Base-by-base conservation (phyloP, 352 stramenopile genomes). In the Aphanomyces astaci region DNA sequence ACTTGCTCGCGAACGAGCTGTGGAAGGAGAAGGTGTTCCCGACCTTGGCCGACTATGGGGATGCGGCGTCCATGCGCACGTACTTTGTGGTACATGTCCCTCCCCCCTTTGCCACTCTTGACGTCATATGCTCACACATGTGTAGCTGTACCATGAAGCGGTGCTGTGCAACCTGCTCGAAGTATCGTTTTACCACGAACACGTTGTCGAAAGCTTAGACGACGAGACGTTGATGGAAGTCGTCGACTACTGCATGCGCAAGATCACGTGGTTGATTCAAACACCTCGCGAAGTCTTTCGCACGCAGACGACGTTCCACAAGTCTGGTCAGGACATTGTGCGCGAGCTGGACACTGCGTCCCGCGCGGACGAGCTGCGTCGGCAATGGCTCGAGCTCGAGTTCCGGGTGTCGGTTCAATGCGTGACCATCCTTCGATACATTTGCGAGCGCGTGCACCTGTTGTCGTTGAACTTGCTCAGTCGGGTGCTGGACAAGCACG, bases 401-500 rank as follows among this genome's bases (percentile, higher is more conserved):
- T 97, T 95, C 71, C 79, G 86, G 30, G 74, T 92, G 32, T 81
- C 84, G 0, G 85, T 98, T 1, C 79, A 95, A 31, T 85, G 83
- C 73, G 84, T 97, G 31, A 93, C 90, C 1, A 75, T 98, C 13
- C 69, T 96, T 51, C 84, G 92, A 10, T 97, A 94, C 70, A 72
- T 98, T 17, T 84, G 85, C 24, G 92, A 98, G 73, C 84, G 95
- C 48, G 73, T 97, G 30, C 75, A 95, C 27, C 31, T 88, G 19
- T 74, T 98, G 9, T 79, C 94, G 19, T 70, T 98, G 17, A 87
- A 80, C 70, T 77, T 97, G 24, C 78, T 97, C 13, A 91, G 86
- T 11, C 87, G 96, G 22, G 75, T 99, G 24, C 66, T 98, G n/a
- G 92, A 98, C 70, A 98, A 91, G n/a, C 95, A 98, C 71, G 96